Evolutionary conservation across 495 filamentous ascomycete genomes (phyloP), one percentile per base, ranked within the genome.

Genomic region (Hypoxylon trugodes): DNA sequence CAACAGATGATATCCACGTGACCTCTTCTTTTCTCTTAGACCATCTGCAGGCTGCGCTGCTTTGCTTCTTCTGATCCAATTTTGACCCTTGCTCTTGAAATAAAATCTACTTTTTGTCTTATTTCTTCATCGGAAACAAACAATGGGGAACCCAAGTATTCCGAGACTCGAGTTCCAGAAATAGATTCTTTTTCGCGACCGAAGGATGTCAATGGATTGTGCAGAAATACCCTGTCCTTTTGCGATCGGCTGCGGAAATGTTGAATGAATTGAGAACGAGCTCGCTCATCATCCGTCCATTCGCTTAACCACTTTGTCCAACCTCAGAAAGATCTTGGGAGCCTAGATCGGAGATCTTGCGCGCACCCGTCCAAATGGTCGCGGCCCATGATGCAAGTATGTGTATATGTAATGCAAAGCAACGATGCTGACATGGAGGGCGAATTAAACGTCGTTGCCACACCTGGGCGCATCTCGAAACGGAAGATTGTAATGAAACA

Each of bases 391-490:
- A 10, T 30, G n/a, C n/a, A n/a, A n/a, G n/a, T n/a, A n/a, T n/a
- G n/a, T n/a, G n/a, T n/a, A n/a, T n/a, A n/a, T 28, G n/a, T 15
- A 18, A 15, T 15, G 41, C 38, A 53, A n/a, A 50, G 28, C 30
- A 56, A 25, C 54, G 15, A 37, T 48, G 33, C 26, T 37, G 50
- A 55, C 13, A 54, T 26, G 25, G 37, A 46, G 51, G 36, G 46
- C 61, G 56, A 69, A 67, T 61, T 50, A 61, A 58, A 63, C 25
- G 59, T 61, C 46, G 8, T 56, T 4, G 26, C 48, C 30, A 37
- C 59, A 55, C 42, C 48, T 32, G 50, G 49, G 45, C 40, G 61
- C 43, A 51, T 55, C 46, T 38, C 26, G 38, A 60, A 53, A 38
- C n/a, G 2, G 24, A 62, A 42, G 9, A 47, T 66, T 30, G 46